These are phyloP conservation scores for Vanrija pseudolonga DNA, from an alignment of 1,284 basidiomycete genomes.

Conservation along the genomic window DNA sequence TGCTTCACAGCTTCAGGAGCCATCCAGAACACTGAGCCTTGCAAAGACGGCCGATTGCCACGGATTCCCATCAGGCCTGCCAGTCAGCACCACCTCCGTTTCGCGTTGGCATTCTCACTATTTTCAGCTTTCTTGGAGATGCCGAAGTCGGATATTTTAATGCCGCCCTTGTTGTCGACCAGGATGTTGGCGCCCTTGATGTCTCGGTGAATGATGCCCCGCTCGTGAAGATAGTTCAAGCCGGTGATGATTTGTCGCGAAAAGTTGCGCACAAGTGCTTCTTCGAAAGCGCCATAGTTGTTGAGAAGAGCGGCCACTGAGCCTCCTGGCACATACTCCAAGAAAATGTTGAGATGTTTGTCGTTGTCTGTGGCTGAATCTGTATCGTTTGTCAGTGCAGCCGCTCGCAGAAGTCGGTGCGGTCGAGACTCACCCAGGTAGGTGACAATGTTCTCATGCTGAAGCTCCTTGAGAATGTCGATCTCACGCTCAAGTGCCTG, in stretches of 20 bases:
- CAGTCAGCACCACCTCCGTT: background rate
- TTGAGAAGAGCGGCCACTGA: conserved; percentile 88
- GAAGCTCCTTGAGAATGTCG: conserved; percentile 87
- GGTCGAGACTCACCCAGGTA: conserved; percentile 70
- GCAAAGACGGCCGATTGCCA: conserved; percentile 81
- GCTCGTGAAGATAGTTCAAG: conserved; percentile 90
- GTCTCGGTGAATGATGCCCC: conserved; percentile 97
- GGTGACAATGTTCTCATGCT: conserved; percentile 97
- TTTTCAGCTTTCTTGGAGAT: conserved; percentile 98
- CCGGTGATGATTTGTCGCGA: conserved; percentile 90
- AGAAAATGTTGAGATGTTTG: conserved; percentile 91
- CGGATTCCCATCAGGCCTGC: conserved; percentile 71
- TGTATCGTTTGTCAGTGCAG: conserved; percentile 36
- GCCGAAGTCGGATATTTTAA: conserved; percentile 95
- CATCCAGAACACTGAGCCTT: conserved; percentile 99
- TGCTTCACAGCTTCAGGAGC: conserved; percentile 98
- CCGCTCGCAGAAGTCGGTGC: conserved; percentile 2
- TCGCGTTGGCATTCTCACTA: conserved; percentile 54
- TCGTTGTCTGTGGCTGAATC: conserved; percentile 79
- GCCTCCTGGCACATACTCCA: conserved; percentile 98
- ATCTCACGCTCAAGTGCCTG: conserved; percentile 94
- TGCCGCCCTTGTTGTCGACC: conserved; percentile 96
- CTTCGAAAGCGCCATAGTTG: conserved; percentile 96
- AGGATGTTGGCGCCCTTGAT: conserved; percentile 98
- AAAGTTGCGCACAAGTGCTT: conserved; percentile 89